Percentiles rank a stretch among this genome's conserved stretches.
These are phyloP conservation scores for Penicillium salamii DNA, from an alignment of 495 filamentous ascomycete species.

Conservation along the genomic window DNA sequence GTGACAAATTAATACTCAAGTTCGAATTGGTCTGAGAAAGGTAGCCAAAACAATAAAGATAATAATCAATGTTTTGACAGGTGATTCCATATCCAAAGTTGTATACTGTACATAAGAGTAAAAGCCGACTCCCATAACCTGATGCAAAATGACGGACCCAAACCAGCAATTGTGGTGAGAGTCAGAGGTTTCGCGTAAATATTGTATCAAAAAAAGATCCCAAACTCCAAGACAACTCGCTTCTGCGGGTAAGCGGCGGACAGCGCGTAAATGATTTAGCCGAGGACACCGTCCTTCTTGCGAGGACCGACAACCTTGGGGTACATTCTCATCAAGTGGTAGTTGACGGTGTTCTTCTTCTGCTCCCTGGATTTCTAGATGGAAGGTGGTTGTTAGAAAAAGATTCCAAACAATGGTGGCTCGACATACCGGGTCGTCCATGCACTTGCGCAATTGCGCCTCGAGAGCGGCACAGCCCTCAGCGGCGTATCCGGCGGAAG, in stretches of 20 bases:
- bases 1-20: slow-evolving; percentile 42
- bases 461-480: slow-evolving; percentile 80
- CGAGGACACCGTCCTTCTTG: slow-evolving; percentile 60
- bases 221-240: slow-evolving; percentile 23
- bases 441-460: slow-evolving; percentile 80
- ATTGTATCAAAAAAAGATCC: slow-evolving; percentile 10
- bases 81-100: slow-evolving; percentile 16
- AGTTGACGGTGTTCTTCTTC: slow-evolving; percentile 88
- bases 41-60: not conserved
- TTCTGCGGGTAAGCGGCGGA: slow-evolving; percentile 6
- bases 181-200: slow-evolving; percentile 1
- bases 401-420: no score
- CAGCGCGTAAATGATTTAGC: slow-evolving; percentile 21
- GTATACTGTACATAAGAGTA: slow-evolving; percentile 29
- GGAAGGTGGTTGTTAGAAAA: slow-evolving; percentile 12
- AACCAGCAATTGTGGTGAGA: not conserved
- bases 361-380: slow-evolving; percentile 60
- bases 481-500: slow-evolving; percentile 71
- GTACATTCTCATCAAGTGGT: slow-evolving; percentile 85
- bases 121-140: slow-evolving; percentile 16
- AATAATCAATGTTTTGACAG: slow-evolving; percentile 21
- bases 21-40: slow-evolving; percentile 29
- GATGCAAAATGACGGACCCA: slow-evolving; percentile 6
- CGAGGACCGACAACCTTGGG: slow-evolving; percentile 69
- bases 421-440: slow-evolving; percentile 72